A percentile compares a stretch with the other conserved stretches of the same genome.
Conservation (phyloP, 768 basidiomycete species). For the Mycena venus region DNA sequence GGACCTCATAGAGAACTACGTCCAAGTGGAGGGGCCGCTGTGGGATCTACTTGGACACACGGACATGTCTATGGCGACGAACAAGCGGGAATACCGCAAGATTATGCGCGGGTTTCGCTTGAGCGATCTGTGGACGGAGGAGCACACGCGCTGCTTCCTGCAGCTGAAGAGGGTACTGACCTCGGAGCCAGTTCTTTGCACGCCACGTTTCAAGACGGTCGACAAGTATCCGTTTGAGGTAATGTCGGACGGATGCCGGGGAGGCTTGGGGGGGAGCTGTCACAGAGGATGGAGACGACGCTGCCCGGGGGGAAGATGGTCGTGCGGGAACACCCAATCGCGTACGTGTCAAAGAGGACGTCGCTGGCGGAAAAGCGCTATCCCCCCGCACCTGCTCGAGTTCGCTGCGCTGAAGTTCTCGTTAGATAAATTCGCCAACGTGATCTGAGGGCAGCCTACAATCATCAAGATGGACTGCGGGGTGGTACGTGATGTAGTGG, state of each 20-base stretch:
- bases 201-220: too few species aligned
- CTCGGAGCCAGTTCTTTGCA: neutral
- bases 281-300: too few species aligned
- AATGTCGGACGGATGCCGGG: slow-evolving; percentile 41
- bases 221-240: slow-evolving; percentile 43
- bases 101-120: neutral
- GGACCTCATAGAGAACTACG: slow-evolving; percentile 48
- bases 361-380: slow-evolving; percentile 44
- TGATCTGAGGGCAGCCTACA: too few species aligned
- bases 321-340: slow-evolving; percentile 42
- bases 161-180: neutral
- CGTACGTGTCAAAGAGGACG: slow-evolving; percentile 48
- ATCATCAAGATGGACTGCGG: too few species aligned
- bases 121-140: neutral
- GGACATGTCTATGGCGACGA: neutral
- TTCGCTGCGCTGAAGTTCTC: slow-evolving; percentile 3
- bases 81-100: neutral
- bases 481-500: slow-evolving; percentile 39
- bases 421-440: slow-evolving; percentile 35
- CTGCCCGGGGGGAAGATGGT: slow-evolving; percentile 26
- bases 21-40: slow-evolving; percentile 45
- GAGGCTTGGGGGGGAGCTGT: slow-evolving; percentile 41
- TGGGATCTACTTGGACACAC: slow-evolving; percentile 42
- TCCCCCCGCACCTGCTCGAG: too few species aligned
- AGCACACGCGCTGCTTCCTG: neutral